phyloP scores from a whole-genome alignment of 108 stramenopile genomes.

The Cyclotella cryptica region DNA sequence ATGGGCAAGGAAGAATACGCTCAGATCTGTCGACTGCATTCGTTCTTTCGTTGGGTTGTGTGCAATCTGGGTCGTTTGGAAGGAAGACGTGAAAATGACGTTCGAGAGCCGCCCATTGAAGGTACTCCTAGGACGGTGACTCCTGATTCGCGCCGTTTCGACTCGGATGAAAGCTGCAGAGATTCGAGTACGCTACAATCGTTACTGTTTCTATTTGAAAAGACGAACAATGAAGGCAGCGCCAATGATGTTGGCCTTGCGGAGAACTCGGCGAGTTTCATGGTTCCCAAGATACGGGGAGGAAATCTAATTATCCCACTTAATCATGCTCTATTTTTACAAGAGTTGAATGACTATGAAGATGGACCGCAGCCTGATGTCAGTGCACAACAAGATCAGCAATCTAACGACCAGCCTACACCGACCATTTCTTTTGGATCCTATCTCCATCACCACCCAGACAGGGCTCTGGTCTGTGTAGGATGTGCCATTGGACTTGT shows the following conservation, averaged over 20 bases:
- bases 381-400: background rate
- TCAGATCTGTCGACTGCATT: constrained; percentile 48
- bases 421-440: constrained; percentile 34
- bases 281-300: constrained; percentile 38
- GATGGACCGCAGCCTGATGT: background rate
- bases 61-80: constrained; percentile 5
- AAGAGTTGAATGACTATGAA: constrained; percentile 41
- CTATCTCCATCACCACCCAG: constrained; percentile 49
- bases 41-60: constrained; percentile 37
- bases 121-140: background rate
- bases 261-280: background rate
- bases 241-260: background rate
- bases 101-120: background rate
- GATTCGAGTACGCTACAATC: constrained; percentile 34
- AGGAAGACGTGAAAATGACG: background rate
- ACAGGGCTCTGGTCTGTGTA: constrained; percentile 47
- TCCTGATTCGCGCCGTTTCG: constrained; percentile 19
- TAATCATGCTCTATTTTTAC: constrained; percentile 36
- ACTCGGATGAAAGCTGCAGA: constrained; percentile 7
- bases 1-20: constrained; percentile 50
- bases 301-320: constrained; percentile 44
- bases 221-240: background rate
- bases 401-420: constrained; percentile 1
- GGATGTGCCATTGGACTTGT: constrained; percentile 55
- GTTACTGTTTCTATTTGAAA: constrained; percentile 47